phyloP scores from a whole-genome alignment of 345 rosid species.

The Lepidium aucheri region DNA sequence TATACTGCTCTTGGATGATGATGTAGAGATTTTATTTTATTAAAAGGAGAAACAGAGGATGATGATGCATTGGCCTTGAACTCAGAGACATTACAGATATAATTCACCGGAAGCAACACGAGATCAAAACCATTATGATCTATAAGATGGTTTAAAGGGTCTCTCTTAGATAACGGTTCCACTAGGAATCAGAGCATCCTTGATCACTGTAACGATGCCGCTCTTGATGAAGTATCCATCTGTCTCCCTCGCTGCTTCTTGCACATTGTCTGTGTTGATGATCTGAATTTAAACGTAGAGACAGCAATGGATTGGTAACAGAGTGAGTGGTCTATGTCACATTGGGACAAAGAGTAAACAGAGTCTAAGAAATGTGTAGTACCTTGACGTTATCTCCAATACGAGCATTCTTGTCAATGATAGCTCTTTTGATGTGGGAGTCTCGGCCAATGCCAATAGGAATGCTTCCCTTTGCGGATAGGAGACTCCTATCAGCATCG shows the following conservation, averaged over 20 bases:
- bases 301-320: background rate
- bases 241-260: conserved; percentile 94
- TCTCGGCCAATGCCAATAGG: conserved; percentile 85
- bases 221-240: conserved; percentile 97
- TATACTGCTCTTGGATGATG: background rate
- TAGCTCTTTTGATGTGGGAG: conserved; percentile 86
- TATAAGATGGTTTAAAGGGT: background rate
- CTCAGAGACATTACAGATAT: conserved; percentile 7
- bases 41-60: background rate
- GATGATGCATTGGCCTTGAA: background rate
- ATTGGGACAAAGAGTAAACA: background rate
- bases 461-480: conserved; percentile 86
- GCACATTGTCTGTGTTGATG: conserved; percentile 69
- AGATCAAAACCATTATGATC: background rate
- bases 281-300: conserved; percentile 37
- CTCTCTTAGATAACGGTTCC: conserved; percentile 59
- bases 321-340: background rate
- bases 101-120: background rate
- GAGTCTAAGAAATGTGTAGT: background rate
- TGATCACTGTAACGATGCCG: conserved; percentile 88
- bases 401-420: conserved; percentile 92
- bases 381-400: conserved; percentile 90
- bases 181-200: conserved; percentile 90
- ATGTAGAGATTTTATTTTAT: conserved; percentile 3
- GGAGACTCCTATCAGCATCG: conserved; percentile 73